Base-by-base conservation (phyloP, 306 rosid species). In the Gleditsia sinensis region DNA sequence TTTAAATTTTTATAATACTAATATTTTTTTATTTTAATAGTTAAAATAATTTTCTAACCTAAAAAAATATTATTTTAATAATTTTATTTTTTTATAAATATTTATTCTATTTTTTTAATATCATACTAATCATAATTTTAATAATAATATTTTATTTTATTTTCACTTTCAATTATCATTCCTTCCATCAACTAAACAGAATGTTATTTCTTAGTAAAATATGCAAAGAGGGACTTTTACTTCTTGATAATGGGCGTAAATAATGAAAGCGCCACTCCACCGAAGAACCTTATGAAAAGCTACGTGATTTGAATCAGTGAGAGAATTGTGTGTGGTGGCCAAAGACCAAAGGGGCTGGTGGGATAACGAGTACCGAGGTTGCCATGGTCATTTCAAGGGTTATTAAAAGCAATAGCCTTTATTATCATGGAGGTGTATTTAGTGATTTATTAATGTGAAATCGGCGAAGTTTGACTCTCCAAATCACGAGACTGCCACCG, bases 401-500 rank as follows among this genome's bases (percentile, higher is more conserved):
- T 8, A 51, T 13, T 50, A 46, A 75, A 71, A 50, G 50, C 23
- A 51, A 3, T 27, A 53, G 25, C 55, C 69, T 36, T 78, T 51
- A 36, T 66, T 71, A 66, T 79, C 67, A 66, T 32, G 76, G 72
- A 75, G 54, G 60, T 46, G 67, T 40, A 14, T 19, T 24, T 63
- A 71, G 82, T 53, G 81, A 84, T 66, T 62, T 37, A 50, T 71
- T 40, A 79, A 76, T 79, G 76, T 72, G 81, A 77, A 72, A 67
- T 79, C 25, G 85, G 77, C 63, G 85, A 80, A 60, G 82, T 87
- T 84, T 82, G 83, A 83, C 82, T 67, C 51, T 23, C 1, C 16
- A 66, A 78, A 43, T 76, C 2, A 53, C 83, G 46, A 69, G 59
- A 77, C 54, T 74, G 80, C 66, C 83, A 81, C 65, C 28, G 1